These are phyloP conservation scores for Aspergillus olivimuriae DNA, from an alignment of 495 filamentous ascomycete species.

Conservation along the genomic window DNA sequence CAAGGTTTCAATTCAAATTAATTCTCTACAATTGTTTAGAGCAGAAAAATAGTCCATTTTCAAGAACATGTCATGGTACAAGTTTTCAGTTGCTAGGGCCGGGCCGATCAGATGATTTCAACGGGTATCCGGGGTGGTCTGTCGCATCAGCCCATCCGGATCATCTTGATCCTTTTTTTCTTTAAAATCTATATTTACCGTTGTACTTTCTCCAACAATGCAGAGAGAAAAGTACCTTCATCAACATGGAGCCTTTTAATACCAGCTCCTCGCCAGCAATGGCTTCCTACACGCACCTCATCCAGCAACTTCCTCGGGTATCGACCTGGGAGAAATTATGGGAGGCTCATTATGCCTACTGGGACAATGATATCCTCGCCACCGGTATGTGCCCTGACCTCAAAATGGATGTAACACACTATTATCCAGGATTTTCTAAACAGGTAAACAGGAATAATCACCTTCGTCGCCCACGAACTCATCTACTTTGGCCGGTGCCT, in stretches of 20 bases:
- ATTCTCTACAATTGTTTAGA: too few relatives aligned
- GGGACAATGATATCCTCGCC: conserved; percentile 92
- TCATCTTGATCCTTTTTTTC: background rate
- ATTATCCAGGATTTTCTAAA: background rate
- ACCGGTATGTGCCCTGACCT: conserved; percentile 48
- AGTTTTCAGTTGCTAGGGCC: background rate
- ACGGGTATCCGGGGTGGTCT: conserved; percentile 18
- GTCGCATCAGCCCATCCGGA: conserved; percentile 19
- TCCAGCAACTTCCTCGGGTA: conserved; percentile 68
- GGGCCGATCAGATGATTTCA: conserved; percentile 7
- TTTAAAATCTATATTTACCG: too few relatives aligned
- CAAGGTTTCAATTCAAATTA: too few relatives aligned
- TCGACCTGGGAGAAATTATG: conserved; percentile 80
- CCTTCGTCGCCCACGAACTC: conserved; percentile 87
- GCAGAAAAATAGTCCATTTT: too few relatives aligned
- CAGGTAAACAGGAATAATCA: conserved; percentile 57
- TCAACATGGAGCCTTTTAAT: too few relatives aligned
- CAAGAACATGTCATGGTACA: too few relatives aligned
- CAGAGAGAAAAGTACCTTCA: too few relatives aligned
- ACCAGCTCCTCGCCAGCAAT: too few relatives aligned
- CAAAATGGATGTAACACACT: too few relatives aligned
- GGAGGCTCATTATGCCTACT: conserved; percentile 96
- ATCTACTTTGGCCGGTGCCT: conserved; percentile 92
- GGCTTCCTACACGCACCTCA: conserved; percentile 11
- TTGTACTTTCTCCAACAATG: too few relatives aligned